Evolutionary conservation across 2,329 filamentous ascomycete genomes (phyloP).

Genomic region (Trichoderma lentiforme): DNA sequence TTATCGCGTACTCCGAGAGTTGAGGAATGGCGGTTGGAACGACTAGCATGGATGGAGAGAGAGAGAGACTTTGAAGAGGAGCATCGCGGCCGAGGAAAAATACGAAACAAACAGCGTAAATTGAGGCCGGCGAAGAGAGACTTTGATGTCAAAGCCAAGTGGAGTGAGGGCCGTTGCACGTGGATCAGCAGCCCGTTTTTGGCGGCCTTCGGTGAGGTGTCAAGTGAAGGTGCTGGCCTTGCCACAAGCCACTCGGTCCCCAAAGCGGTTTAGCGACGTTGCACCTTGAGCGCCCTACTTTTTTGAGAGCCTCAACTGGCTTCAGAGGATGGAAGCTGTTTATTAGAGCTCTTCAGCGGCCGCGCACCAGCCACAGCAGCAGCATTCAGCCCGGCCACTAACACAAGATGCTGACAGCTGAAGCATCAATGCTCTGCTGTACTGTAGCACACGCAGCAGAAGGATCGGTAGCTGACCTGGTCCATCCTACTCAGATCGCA

Average conservation of each 20-base stretch:
- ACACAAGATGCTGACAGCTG: neutral
- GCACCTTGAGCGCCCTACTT: neutral
- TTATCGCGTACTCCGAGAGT: neutral
- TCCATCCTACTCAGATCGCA: neutral
- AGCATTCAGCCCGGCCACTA: too few species aligned
- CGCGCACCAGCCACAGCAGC: neutral
- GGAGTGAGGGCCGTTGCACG: constrained; percentile 8
- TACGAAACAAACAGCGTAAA: neutral
- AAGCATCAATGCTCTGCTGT: too few species aligned
- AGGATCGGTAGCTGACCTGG: neutral
- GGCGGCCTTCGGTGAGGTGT: constrained; percentile 10
- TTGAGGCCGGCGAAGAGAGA: neutral
- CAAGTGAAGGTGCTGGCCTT: neutral
- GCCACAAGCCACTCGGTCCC: constrained; percentile 22
- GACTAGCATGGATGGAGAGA: neutral
- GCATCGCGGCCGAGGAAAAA: constrained; percentile 2
- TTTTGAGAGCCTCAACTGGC: neutral
- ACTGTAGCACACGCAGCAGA: neutral
- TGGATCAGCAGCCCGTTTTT: constrained; percentile 8
- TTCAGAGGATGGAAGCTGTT: neutral
- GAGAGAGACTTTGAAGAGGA: neutral
- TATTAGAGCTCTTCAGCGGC: neutral
- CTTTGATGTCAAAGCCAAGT: constrained; percentile 6
- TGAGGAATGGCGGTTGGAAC: neutral
- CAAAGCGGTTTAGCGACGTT: constrained; percentile 21